Evolutionary conservation across 1,284 basidiomycete species (phyloP).

Genomic region (Meripilus lineatus): DNA sequence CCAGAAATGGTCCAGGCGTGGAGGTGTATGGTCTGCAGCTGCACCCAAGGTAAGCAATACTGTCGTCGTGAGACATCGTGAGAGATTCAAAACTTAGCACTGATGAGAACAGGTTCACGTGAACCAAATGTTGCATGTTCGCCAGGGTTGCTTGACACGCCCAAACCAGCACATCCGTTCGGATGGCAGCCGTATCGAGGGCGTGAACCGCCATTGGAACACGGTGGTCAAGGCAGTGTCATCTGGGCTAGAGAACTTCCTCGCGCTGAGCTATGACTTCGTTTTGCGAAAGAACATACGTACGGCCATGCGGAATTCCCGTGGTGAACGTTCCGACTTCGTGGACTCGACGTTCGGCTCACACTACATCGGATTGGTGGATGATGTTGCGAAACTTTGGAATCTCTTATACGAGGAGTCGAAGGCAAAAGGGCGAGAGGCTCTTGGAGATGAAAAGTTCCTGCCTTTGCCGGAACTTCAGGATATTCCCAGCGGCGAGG

Average conservation of each 20-base stretch:
- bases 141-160: constrained; percentile 21
- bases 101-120: constrained; percentile 18
- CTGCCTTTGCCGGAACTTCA: background rate
- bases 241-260: constrained; percentile 18
- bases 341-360: constrained; percentile 5
- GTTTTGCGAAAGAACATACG: constrained; percentile 10
- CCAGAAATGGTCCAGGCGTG: background rate
- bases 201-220: constrained; percentile 24
- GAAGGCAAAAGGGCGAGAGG: background rate
- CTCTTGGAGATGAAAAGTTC: background rate
- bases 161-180: constrained; percentile 16
- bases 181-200: constrained; percentile 23
- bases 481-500: constrained; percentile 4
- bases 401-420: constrained; percentile 2
- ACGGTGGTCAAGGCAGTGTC: constrained; percentile 16
- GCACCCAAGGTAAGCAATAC: background rate
- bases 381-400: background rate
- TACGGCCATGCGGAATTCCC: background rate
- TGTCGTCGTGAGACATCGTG: background rate
- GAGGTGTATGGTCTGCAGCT: background rate
- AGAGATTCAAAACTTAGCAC: too few relatives aligned
- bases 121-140: constrained; percentile 21
- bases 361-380: constrained; percentile 8
- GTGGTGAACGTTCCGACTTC: background rate
- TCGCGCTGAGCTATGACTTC: constrained; percentile 5